These are phyloP conservation scores for Leishmania lainsoni DNA, from an alignment of 208 protist species.

Conservation along the genomic window DNA sequence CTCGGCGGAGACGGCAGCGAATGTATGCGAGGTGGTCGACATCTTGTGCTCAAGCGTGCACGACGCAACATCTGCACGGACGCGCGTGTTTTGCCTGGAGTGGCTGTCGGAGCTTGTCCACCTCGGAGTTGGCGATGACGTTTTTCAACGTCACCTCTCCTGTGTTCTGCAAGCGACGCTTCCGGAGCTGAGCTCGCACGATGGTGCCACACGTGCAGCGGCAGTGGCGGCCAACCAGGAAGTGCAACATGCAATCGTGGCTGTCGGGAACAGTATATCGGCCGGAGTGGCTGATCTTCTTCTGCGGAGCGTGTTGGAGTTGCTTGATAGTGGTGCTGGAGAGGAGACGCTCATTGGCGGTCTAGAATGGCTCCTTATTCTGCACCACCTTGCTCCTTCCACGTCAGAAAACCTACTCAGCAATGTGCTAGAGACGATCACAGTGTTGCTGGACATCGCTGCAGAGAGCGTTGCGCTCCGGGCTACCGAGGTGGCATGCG, in stretches of 20 bases:
- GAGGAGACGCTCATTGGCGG: constrained; percentile 52
- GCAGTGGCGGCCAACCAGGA: constrained; percentile 20
- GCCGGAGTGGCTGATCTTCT: constrained; percentile 20
- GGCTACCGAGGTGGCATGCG: constrained; percentile 46
- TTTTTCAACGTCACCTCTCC: constrained; percentile 22
- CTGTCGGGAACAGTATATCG: constrained; percentile 11
- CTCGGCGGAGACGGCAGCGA: constrained; percentile 6
- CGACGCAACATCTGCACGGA: constrained; percentile 21
- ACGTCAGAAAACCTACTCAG: constrained; percentile 27
- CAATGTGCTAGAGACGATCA: constrained; percentile 30
- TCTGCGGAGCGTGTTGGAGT: constrained; percentile 21
- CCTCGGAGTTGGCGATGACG: constrained; percentile 16
- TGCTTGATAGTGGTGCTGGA: constrained; percentile 22
- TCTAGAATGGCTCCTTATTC: constrained; percentile 69
- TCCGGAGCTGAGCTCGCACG: constrained; percentile 24
- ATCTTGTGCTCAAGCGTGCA: constrained; percentile 18
- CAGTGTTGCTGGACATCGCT: constrained; percentile 44
- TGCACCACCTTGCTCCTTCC: constrained; percentile 35
- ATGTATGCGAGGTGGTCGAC: constrained; percentile 26
- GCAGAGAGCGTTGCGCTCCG: constrained; percentile 50
- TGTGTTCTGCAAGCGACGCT: constrained; percentile 23
- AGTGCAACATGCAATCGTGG: constrained; percentile 28
- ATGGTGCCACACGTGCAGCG: constrained; percentile 22
- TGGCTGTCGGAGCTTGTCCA: constrained; percentile 35
- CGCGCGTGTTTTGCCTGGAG: constrained; percentile 34